These are phyloP conservation scores for Diaporthe caulivora DNA, from an alignment of 2,329 filamentous ascomycete species.

Conservation along the genomic window DNA sequence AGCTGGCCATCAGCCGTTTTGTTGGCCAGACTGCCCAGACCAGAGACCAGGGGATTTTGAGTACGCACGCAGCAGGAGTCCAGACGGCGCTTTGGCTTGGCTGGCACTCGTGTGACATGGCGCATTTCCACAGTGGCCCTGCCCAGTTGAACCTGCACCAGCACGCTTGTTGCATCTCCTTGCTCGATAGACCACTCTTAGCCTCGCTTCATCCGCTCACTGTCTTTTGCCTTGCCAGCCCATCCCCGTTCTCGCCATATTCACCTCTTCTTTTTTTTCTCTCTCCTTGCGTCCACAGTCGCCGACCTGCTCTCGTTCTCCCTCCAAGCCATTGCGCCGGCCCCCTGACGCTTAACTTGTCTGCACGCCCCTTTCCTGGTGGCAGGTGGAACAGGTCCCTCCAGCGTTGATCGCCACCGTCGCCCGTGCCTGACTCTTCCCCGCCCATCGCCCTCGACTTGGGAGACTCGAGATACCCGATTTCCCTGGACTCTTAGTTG, in stretches of 20 bases:
- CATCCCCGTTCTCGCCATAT: conserved; percentile 12
- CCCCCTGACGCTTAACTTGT: not conserved
- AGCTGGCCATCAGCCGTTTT: not conserved
- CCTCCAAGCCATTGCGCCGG: conserved; percentile 2
- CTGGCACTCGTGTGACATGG: conserved; percentile 29
- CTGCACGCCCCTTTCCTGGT: conserved; percentile 20
- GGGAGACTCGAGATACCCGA: not conserved
- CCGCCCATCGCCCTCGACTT: conserved; percentile 5
- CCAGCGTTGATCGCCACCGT: conserved; percentile 34
- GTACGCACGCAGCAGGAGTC: conserved; percentile 2
- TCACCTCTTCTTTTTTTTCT: not conserved
- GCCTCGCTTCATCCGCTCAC: conserved; percentile 16
- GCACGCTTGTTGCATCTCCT: conserved; percentile 18
- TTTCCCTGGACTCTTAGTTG: not conserved
- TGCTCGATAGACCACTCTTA: conserved; percentile 26
- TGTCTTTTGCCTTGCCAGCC: conserved; percentile 19
- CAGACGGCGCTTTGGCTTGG: conserved; percentile 24
- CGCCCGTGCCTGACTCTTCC: conserved; percentile 29
- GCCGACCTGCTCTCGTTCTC: conserved; percentile 6
- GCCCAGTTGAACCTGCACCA: conserved; percentile 8
- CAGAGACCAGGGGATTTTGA: conserved; percentile 6
- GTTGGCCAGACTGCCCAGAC: not conserved
- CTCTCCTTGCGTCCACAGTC: conserved; percentile 22
- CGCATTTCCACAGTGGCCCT: conserved; percentile 10
- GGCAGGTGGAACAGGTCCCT: not conserved